phyloP scores from a whole-genome alignment of 1,284 basidiomycete genomes.

The Clitocybe nebularis region DNA sequence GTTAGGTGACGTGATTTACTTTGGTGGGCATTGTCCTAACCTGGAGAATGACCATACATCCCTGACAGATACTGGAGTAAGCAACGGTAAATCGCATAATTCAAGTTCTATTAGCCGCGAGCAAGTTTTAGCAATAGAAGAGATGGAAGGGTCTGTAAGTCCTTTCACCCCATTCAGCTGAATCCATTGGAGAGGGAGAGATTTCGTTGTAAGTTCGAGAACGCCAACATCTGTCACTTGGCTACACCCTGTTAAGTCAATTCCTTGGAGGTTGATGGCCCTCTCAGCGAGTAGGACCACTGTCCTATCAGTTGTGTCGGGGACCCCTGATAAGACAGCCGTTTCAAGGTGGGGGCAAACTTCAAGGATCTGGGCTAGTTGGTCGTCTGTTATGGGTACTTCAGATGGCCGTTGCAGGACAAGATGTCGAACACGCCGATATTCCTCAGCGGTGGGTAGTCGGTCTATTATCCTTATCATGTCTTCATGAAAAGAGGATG shows the following conservation, averaged over 20 bases:
- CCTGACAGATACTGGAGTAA: slow-evolving; percentile 70
- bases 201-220: slow-evolving; percentile 63
- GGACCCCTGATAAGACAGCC: slow-evolving; percentile 67
- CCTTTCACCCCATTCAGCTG: slow-evolving; percentile 66
- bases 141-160: slow-evolving; percentile 74
- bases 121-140: slow-evolving; percentile 71
- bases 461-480: slow-evolving; percentile 52
- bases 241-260: slow-evolving; percentile 78
- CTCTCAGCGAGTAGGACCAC: slow-evolving; percentile 59
- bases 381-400: slow-evolving; percentile 54
- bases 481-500: slow-evolving; percentile 42
- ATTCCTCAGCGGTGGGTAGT: slow-evolving; percentile 51
- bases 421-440: slow-evolving; percentile 52
- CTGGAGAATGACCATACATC: slow-evolving; percentile 80
- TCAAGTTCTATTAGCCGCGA: slow-evolving; percentile 82
- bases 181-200: slow-evolving; percentile 68
- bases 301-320: slow-evolving; percentile 66
- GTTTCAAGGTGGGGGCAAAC: slow-evolving; percentile 71
- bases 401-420: slow-evolving; percentile 36
- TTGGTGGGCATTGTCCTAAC: slow-evolving; percentile 24
- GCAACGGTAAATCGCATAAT: slow-evolving; percentile 66
- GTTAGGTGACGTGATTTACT: slow-evolving; percentile 10
- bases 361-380: slow-evolving; percentile 59
- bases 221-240: slow-evolving; percentile 75
- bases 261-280: slow-evolving; percentile 67